These are phyloP conservation scores for Aureobasidium sp. DNA, from an alignment of 2,329 filamentous ascomycete species.

Conservation along the genomic window DNA sequence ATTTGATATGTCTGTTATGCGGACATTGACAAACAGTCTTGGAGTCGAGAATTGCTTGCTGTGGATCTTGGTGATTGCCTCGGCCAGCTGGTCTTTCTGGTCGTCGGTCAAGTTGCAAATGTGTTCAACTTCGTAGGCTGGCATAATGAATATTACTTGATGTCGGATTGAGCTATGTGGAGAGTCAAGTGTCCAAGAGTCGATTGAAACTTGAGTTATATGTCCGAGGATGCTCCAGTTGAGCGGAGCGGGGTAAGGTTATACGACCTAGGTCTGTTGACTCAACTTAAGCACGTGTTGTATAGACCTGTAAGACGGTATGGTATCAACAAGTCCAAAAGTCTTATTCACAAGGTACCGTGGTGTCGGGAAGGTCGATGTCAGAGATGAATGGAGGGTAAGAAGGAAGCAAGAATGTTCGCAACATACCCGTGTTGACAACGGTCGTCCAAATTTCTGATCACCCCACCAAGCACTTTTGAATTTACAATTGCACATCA, in stretches of 20 bases:
- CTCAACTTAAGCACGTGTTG: not conserved
- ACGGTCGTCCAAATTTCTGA: not conserved
- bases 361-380: no score
- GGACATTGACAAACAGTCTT: constrained; percentile 36
- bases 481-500: not conserved
- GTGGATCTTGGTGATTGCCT: constrained; percentile 34
- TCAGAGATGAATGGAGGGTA: no score
- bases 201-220: not conserved
- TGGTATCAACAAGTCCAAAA: no score
- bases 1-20: constrained; percentile 25
- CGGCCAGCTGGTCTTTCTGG: constrained; percentile 32
- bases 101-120: constrained; percentile 21
- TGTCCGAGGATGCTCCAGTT: not conserved
- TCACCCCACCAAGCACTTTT: not conserved
- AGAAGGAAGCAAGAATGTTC: not conserved
- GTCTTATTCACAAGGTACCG: no score
- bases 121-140: constrained; percentile 37
- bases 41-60: constrained; percentile 33
- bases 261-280: not conserved
- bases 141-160: constrained; percentile 24
- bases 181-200: no score
- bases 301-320: no score
- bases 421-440: not conserved
- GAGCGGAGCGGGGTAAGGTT: constrained; percentile 2
- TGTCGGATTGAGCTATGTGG: accelerated